Base-by-base conservation (phyloP, 2,329 filamentous ascomycete species). In the Microsporum audouinii region DNA sequence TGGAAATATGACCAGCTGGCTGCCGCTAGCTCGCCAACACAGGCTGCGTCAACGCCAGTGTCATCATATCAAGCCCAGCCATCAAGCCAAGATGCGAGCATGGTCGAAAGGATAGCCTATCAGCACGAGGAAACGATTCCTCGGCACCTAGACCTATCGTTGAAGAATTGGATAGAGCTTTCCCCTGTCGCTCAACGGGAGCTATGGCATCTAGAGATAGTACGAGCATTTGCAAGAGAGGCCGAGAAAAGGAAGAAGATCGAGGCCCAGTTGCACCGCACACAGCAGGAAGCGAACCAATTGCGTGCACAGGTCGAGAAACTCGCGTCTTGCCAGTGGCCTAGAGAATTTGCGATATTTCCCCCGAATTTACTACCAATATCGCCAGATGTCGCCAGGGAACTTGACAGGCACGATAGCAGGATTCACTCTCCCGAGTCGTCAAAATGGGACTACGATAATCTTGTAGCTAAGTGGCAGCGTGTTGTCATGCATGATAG, bases 141-240 rank as follows among this genome's bases (percentile, higher is more conserved):
- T 45, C 81, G 87, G 62, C 92, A 97, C 71, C 73, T 96, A 4
- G 82, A 88, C n/a, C 83, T 86, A 12, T 85, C 89, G 0, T 95
- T 85, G 71, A 80, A 82, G 5, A 86, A 89, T 47, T 97, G 91
- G 91, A 83, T 83, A 58, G 78, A 78, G 1, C 77, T 94, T 31
- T 74, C 84, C 0, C 65, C 72, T 1, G 80, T 82, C 39, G 79
- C 82, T 27, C 80, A 82, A 59, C 71, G 69, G 59, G 73, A 78
- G 23, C 63, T 70, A 14, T 80, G 78, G 78, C 76, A 76, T 55
- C 69, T 78, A 4, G 78, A 79, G 59, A 73, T 78, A 59, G 73
- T 73, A 6, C 73, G 77, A 57, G 76, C 77, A n/a, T 79, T 76
- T 63, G 76, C 72, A 7, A 70, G 72, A 2, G 77, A 79, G 62